Evolutionary conservation across 1,284 basidiomycete genomes (phyloP), one percentile per base, ranked within the genome.

Genomic region (Violaceomyces palustris): DNA sequence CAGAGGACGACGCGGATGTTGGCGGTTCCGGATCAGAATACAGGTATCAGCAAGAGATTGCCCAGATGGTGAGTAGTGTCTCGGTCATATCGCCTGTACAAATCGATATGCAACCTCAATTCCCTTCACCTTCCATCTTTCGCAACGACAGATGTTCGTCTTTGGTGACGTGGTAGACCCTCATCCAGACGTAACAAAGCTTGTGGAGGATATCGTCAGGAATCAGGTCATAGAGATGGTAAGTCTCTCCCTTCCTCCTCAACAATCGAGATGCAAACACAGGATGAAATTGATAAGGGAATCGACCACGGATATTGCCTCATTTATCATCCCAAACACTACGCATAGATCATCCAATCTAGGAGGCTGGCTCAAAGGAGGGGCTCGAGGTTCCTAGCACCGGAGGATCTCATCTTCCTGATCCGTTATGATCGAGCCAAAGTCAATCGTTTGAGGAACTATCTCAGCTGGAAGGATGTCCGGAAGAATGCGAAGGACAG

Each of bases 391-490:
- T 88, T 85, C 64, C 79, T 96, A 26, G 84, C 87, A 0, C 84
- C 90, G 1, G 92, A 97, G 74, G 93, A 98, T 74, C 82, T 97
- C 45, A 90, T 98, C 61, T 97, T 96, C 65, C 82, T 96, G 60
- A 92, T 97, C 67, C 84, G 93, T 8, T 87, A 94, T 67, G 93
- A 97, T 75, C 79, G 88, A 51, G 88, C 86, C 17, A 94, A 96
- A 74, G 88, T 97, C 49, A 94, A 96, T 74, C 80, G 93, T 19
- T 77, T 97, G 15, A 77, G 89, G 21, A 94, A 89, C 9, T 97
- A 96, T 69, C 80, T 98, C n/a, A 88, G 87, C 0, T 98, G 93
- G 92, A 96, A 94, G 70, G 93, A 96, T 59, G 92, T 97, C 6
- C 82, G 93, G 14, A 94, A 94, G 69, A 87, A 90, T 59, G 90